These are phyloP conservation scores for Pisolithus marmoratus DNA, from an alignment of 768 basidiomycete genomes.

Conservation along the genomic window DNA sequence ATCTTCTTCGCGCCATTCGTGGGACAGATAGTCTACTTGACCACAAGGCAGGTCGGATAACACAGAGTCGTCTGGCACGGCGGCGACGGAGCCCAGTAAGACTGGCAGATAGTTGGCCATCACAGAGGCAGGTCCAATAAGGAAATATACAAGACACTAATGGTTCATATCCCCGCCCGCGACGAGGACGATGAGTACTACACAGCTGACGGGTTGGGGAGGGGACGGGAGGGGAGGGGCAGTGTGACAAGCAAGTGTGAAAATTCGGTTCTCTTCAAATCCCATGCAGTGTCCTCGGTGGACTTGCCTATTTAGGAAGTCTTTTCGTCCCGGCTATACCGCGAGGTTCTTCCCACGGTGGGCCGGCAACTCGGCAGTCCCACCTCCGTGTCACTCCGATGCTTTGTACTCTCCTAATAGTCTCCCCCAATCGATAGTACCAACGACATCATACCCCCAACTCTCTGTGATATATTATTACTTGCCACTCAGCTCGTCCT, in stretches of 20 bases:
- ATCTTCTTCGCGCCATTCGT: constrained; percentile 97
- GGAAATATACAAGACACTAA: no score
- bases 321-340: not conserved
- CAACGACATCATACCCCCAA: not conserved
- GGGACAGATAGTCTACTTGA: constrained; percentile 98
- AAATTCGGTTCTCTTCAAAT: not conserved
- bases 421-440: not conserved
- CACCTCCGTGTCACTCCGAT: not conserved
- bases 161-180: no score
- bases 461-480: no score
- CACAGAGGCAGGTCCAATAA: not conserved
- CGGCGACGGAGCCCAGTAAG: constrained; percentile 58
- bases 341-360: not conserved
- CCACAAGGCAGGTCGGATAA: constrained; percentile 81
- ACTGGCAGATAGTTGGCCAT: constrained; percentile 72
- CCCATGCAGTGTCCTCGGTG: not conserved
- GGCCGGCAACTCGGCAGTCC: not conserved
- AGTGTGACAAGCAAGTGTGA: not conserved
- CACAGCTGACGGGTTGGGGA: no score
- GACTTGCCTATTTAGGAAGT: not conserved
- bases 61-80: constrained; percentile 68
- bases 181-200: no score
- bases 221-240: not conserved
- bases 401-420: not conserved
- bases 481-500: no score